Percentiles rank a stretch among this genome's conserved stretches.
These are phyloP conservation scores for Syncephalastrum sp. DNA, from an alignment of 371 early-diverging fungal genomes.

Conservation along the genomic window DNA sequence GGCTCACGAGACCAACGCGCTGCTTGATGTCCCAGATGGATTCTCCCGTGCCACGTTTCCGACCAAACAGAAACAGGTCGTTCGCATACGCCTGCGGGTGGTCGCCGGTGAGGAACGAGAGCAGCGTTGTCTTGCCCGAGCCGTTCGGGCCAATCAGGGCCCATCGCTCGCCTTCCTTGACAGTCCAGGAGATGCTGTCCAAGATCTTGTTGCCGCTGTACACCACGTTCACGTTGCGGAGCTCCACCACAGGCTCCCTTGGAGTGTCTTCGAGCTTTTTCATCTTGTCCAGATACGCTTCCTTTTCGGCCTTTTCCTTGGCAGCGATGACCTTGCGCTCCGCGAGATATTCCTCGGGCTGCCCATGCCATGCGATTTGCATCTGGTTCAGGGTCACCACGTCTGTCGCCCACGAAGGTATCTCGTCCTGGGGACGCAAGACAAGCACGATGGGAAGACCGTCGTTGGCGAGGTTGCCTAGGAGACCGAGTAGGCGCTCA, in stretches of 20 bases:
- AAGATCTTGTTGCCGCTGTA: slow-evolving; percentile 47
- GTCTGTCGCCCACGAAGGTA: slow-evolving; percentile 59
- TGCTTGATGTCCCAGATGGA: slow-evolving; percentile 62
- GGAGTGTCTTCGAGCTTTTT: background rate
- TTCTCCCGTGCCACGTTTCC: slow-evolving; percentile 54
- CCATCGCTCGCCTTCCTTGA: slow-evolving; percentile 56
- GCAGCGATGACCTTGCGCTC: slow-evolving; percentile 1
- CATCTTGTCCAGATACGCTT: slow-evolving; percentile 4
- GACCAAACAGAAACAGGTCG: slow-evolving; percentile 54
- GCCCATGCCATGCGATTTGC: slow-evolving; percentile 25
- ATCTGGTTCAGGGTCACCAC: slow-evolving; percentile 43
- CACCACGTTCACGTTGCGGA: slow-evolving; percentile 48
- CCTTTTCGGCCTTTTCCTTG: slow-evolving; percentile 11
- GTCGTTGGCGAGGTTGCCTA: slow-evolving; percentile 32
- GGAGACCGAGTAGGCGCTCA: slow-evolving; percentile 29
- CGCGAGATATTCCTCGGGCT: slow-evolving; percentile 25
- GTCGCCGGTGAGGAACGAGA: slow-evolving; percentile 62
- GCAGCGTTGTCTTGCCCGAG: slow-evolving; percentile 62
- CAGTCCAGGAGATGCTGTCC: slow-evolving; percentile 49
- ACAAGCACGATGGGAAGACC: slow-evolving; percentile 47
- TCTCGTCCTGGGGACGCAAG: slow-evolving; percentile 55
- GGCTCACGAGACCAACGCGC: slow-evolving; percentile 50
- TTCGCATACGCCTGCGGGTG: slow-evolving; percentile 68
- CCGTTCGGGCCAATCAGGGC: slow-evolving; percentile 58
- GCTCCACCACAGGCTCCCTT: slow-evolving; percentile 33